Base-by-base conservation (phyloP, 2,329 filamentous ascomycete species). In the Phyllosticta citriasiana region DNA sequence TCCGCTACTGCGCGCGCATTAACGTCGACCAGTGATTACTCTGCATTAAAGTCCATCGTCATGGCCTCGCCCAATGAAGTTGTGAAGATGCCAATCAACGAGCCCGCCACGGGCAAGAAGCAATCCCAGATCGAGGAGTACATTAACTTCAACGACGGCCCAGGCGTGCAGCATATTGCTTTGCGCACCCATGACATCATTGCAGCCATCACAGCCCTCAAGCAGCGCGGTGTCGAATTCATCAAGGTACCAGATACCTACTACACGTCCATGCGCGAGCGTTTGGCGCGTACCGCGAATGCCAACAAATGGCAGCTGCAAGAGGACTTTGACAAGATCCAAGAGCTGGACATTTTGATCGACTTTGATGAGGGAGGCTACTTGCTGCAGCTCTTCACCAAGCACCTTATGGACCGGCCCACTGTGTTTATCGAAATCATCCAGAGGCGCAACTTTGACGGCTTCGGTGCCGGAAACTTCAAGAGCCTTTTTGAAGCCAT, bases 11-110 rank as follows among this genome's bases (percentile, higher is more conserved):
- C 6, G 22, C 19, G 40, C 24, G n/a, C 16, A n/a, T n/a, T 53
- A 22, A 47, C 4, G 22, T 5, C 22, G 4, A 16, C 10, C 47
- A 66, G 65, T 66, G 91, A 96, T 72, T 97, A 90, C 82, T 91
- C 88, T 0, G 91, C 93, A 9, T 81, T 97, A 55, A 91, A 87
- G 76, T 89, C 85, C 70, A 86, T 97, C 69, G 93, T 97, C 71
- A 96, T 97, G 91, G 84, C 84, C 52, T 90, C 87, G 4, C 85
- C 86, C 63, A 90, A 92, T 78, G 88, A 93, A 62, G 74, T 88
- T 4, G 91, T 97, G 76, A 97, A 97, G 79, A 97, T 97, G 91
- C 93, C 93, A 69, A 96, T 97, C 82, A 97, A 97, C 79, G 92
- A 97, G 78, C 93, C 93, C 1, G 93, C 93, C 0, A 79, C 84